These are phyloP conservation scores for Suhomyces maxii DNA, from an alignment of 1,139 yeast genomes.

Conservation along the genomic window DNA sequence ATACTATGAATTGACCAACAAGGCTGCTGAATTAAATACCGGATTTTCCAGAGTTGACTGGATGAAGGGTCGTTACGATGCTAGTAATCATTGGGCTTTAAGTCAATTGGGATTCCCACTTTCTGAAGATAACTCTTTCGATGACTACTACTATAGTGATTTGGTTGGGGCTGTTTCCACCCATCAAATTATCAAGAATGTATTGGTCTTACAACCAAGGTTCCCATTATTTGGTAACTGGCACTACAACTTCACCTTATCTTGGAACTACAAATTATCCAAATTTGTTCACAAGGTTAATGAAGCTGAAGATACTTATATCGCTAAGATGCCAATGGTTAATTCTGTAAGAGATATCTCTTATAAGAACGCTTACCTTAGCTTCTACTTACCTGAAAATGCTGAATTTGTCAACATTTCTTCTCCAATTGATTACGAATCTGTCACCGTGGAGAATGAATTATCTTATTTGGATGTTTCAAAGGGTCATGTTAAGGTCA, in stretches of 20 bases:
- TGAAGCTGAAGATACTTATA: conserved; percentile 50
- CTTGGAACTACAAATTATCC: conserved; percentile 71
- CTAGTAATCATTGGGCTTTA: conserved; percentile 46
- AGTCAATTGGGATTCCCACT: conserved; percentile 58
- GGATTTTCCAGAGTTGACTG: conserved; percentile 83
- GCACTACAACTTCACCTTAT: conserved; percentile 93
- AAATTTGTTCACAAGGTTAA: conserved; percentile 49
- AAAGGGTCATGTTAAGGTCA: conserved; percentile 79
- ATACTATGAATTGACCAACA: conserved; percentile 75
- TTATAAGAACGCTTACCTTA: conserved; percentile 62
- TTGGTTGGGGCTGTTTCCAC: conserved; percentile 95
- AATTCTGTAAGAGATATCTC: conserved; percentile 70
- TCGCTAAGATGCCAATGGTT: conserved; percentile 68
- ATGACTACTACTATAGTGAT: conserved; percentile 75
- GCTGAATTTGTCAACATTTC: conserved; percentile 62
- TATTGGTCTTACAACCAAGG: conserved; percentile 74
- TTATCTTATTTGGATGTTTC: conserved; percentile 73
- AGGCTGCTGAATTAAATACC: conserved; percentile 63
- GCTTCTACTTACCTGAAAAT: conserved; percentile 85
- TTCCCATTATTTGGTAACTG: conserved; percentile 95
- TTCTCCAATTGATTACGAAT: conserved; percentile 52
- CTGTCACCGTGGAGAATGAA: conserved; percentile 42
- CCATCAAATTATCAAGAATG: conserved; percentile 50
- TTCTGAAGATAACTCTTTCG: conserved; percentile 46
- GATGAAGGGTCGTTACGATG: conserved; percentile 54